These are phyloP conservation scores for Yamadazyma philogaea DNA, from an alignment of 805 yeast genomes.

Conservation along the genomic window DNA sequence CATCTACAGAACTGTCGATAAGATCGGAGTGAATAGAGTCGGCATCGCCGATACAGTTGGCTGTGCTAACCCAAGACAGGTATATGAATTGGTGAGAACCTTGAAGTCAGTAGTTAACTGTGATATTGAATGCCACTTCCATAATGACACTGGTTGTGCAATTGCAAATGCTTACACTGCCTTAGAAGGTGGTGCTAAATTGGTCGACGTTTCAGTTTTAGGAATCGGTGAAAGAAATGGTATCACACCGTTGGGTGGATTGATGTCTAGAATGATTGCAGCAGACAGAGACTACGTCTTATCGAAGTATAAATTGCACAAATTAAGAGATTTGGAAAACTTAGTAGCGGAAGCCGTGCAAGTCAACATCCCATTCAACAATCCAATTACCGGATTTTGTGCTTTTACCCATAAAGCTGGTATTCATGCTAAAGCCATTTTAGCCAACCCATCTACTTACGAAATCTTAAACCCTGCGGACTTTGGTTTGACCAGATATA, in stretches of 20 bases:
- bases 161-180: constrained; percentile 63
- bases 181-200: constrained; percentile 60
- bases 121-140: constrained; percentile 62
- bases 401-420: constrained; percentile 66
- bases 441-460: constrained; percentile 62
- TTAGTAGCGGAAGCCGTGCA: constrained; percentile 58
- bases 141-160: constrained; percentile 63
- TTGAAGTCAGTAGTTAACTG: constrained; percentile 55
- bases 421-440: constrained; percentile 59
- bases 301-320: constrained; percentile 54
- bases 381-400: constrained; percentile 63
- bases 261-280: constrained; percentile 63
- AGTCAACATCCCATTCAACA: constrained; percentile 59
- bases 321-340: constrained; percentile 56
- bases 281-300: constrained; percentile 58
- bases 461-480: constrained; percentile 57
- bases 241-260: constrained; percentile 58
- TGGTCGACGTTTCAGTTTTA: constrained; percentile 55
- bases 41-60: constrained; percentile 66
- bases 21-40: constrained; percentile 59
- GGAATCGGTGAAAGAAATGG: constrained; percentile 67
- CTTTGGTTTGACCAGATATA: constrained; percentile 59
- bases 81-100: constrained; percentile 56
- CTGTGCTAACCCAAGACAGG: constrained; percentile 63
- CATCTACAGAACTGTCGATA: constrained; percentile 58